A percentile compares a stretch with the other conserved stretches of the same genome.
Conservation (phyloP, 257 asterid species). For the Solanum ahanhuiri region DNA sequence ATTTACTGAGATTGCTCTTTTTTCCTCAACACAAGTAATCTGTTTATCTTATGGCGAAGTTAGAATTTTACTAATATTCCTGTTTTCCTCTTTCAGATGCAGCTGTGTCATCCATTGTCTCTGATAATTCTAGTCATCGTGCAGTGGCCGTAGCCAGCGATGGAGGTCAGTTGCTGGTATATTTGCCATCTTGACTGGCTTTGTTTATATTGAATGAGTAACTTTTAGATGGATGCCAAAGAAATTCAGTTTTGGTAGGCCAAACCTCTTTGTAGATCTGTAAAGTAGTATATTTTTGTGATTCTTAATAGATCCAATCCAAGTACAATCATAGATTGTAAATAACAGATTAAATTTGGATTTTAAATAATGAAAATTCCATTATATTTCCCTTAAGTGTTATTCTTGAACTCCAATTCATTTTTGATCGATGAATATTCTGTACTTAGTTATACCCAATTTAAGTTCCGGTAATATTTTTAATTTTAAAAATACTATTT, state of each 20-base stretch:
- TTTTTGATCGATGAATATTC: no score
- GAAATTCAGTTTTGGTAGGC: background rate
- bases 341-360: background rate
- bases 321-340: background rate
- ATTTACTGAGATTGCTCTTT: background rate
- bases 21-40: background rate
- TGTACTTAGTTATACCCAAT: background rate
- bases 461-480: no score
- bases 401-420: background rate
- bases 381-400: background rate
- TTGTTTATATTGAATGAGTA: background rate
- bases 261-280: background rate
- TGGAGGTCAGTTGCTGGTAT: conserved; percentile 54
- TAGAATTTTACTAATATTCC: background rate
- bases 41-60: background rate
- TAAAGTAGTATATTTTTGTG: background rate
- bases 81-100: conserved; percentile 29
- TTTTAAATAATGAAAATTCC: background rate
- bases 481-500: no score
- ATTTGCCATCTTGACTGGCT: conserved; percentile 30
- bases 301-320: background rate
- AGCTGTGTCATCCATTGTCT: conserved; percentile 43
- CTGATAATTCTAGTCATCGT: conserved; percentile 42
- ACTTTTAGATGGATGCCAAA: background rate
- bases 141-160: conserved; percentile 63